Percentiles rank a stretch among this genome's conserved stretches.
phyloP scores from a whole-genome alignment of 2,329 filamentous ascomycete species.

The Colletotrichum sp. region DNA sequence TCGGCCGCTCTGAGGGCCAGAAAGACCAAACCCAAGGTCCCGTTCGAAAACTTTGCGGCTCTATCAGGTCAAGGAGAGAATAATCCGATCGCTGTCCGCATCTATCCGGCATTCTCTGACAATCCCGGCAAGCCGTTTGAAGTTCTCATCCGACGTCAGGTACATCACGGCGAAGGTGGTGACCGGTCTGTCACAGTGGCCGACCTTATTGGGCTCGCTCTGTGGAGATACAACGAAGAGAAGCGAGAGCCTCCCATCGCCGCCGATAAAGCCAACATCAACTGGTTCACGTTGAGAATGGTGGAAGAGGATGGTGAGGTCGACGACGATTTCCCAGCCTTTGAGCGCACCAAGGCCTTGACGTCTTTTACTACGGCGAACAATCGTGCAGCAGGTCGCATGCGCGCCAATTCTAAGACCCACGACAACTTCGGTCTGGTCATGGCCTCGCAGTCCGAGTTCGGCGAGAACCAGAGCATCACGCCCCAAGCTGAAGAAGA shows the following conservation, averaged over 20 bases:
- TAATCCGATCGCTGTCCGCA: slow-evolving; percentile 76
- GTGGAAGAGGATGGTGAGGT: slow-evolving; percentile 85
- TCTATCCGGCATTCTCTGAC: slow-evolving; percentile 76
- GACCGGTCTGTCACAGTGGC: slow-evolving; percentile 73
- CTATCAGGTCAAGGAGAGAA: slow-evolving; percentile 80
- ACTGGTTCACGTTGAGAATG: slow-evolving; percentile 84
- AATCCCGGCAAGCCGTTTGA: slow-evolving; percentile 70
- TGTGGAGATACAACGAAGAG: slow-evolving; percentile 81
- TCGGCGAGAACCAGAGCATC: slow-evolving; percentile 69
- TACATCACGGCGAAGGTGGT: slow-evolving; percentile 69
- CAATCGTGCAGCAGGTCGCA: slow-evolving; percentile 65
- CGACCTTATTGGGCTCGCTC: slow-evolving; percentile 80
- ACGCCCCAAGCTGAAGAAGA: slow-evolving; percentile 64
- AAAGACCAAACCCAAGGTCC: slow-evolving; percentile 70
- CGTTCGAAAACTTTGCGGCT: slow-evolving; percentile 78
- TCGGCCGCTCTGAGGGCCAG: slow-evolving; percentile 77
- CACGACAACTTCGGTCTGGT: slow-evolving; percentile 86
- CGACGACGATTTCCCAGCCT: slow-evolving; percentile 82
- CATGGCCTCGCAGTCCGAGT: slow-evolving; percentile 71
- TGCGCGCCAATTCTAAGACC: slow-evolving; percentile 74
- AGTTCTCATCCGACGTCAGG: slow-evolving; percentile 71
- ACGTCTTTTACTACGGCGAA: slow-evolving; percentile 83
- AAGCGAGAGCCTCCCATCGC: slow-evolving; percentile 72
- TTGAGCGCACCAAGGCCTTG: slow-evolving; percentile 77
- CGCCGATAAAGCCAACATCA: slow-evolving; percentile 73